Evolutionary conservation across 306 rosid species (phyloP).

Genomic region (Ammopiptanthus mongolicus): DNA sequence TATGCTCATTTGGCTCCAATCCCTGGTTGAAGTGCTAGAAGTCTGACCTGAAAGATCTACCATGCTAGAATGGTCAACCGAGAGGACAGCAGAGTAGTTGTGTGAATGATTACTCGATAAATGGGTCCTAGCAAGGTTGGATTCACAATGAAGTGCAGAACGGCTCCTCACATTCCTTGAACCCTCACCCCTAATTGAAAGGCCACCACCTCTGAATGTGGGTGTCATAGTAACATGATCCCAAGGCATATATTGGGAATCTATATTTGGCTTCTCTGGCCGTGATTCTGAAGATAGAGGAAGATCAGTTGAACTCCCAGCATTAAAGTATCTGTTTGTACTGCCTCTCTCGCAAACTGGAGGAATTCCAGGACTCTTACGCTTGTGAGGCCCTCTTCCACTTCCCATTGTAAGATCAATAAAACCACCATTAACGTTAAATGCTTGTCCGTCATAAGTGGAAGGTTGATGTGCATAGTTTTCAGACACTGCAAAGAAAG

Average conservation of each 20-base stretch:
- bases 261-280: slow-evolving; percentile 60
- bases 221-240: slow-evolving; percentile 53
- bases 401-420: slow-evolving; percentile 69
- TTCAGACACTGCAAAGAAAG: slow-evolving; percentile 44
- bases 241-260: slow-evolving; percentile 72
- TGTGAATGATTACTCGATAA: slow-evolving; percentile 45
- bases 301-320: slow-evolving; percentile 64
- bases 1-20: slow-evolving; percentile 62
- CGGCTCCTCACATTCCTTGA: slow-evolving; percentile 89
- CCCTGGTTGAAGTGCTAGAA: slow-evolving; percentile 43
- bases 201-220: slow-evolving; percentile 55
- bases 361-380: slow-evolving; percentile 79
- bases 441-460: slow-evolving; percentile 56
- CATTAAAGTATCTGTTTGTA: slow-evolving; percentile 52
- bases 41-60: slow-evolving; percentile 50
- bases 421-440: slow-evolving; percentile 58
- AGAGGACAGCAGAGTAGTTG: slow-evolving; percentile 38
- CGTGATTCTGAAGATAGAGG: slow-evolving; percentile 52
- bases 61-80: slow-evolving; percentile 45
- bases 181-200: slow-evolving; percentile 63
- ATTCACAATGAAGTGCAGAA: slow-evolving; percentile 61
- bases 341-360: slow-evolving; percentile 70
- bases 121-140: slow-evolving; percentile 59
- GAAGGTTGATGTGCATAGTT: slow-evolving; percentile 51
- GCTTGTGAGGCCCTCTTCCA: slow-evolving; percentile 73